Conservation (phyloP, 805 yeast genomes). For the Suhomyces pyralidae region DNA sequence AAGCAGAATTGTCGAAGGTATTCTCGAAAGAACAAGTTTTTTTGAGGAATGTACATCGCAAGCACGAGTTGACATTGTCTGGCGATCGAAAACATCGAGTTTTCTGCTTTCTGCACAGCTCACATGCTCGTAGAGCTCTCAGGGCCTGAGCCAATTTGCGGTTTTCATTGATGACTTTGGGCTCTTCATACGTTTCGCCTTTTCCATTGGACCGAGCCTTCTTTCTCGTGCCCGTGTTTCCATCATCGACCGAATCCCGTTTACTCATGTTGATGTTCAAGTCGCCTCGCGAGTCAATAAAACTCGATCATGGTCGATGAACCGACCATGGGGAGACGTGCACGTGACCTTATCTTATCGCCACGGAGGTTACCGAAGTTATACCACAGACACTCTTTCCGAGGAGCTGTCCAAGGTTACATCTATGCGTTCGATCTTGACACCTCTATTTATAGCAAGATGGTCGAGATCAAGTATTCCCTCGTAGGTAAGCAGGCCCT, state of each 20-base stretch:
- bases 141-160: conserved; percentile 21
- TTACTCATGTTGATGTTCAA: neutral
- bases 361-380: neutral
- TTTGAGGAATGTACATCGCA: conserved; percentile 55
- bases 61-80: conserved; percentile 45
- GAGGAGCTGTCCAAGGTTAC: neutral
- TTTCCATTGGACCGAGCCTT: neutral
- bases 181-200: neutral
- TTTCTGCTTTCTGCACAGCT: conserved; percentile 53
- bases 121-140: conserved; percentile 54
- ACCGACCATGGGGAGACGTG: no score
- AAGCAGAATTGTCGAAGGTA: neutral
- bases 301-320: no score
- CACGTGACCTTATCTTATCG: neutral
- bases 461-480: conserved; percentile 34
- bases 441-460: conserved; percentile 29
- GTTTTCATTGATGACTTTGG: conserved; percentile 3
- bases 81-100: conserved; percentile 61
- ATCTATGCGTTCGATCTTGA: conserved; percentile 15
- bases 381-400: neutral
- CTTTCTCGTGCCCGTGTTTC: neutral
- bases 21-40: conserved; percentile 48
- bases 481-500: conserved; percentile 20
- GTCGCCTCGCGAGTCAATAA: no score
- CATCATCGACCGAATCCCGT: neutral